phyloP scores from a whole-genome alignment of 2,329 filamentous ascomycete genomes.

The Cladophialophora immunda region DNA sequence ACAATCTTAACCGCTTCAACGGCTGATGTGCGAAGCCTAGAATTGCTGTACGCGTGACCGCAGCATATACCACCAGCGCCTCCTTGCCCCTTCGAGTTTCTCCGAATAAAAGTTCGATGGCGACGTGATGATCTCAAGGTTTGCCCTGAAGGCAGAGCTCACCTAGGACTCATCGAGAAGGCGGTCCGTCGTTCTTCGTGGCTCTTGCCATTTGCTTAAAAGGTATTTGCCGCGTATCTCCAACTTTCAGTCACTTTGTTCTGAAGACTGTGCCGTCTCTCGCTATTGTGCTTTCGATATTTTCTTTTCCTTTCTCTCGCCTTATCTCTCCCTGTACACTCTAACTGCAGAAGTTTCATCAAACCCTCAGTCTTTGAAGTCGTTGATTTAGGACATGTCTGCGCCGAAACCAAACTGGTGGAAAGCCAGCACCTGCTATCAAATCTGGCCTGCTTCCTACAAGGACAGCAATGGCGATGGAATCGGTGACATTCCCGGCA shows the following conservation, averaged over 20 bases:
- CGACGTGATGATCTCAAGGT: neutral
- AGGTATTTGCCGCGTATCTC: neutral
- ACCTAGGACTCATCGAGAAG: constrained; percentile 17
- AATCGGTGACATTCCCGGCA: constrained; percentile 46
- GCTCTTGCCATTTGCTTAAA: neutral
- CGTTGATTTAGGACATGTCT: constrained; percentile 22
- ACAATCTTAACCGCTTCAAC: neutral
- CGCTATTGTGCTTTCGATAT: neutral
- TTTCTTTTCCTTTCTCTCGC: neutral
- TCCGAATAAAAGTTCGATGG: constrained; percentile 24
- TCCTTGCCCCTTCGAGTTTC: constrained; percentile 2
- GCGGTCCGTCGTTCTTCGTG: constrained; percentile 19
- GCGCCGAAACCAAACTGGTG: constrained; percentile 37
- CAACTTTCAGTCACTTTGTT: neutral
- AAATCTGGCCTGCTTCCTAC: constrained; percentile 47
- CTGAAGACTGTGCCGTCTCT: neutral
- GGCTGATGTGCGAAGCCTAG: neutral
- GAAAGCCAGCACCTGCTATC: constrained; percentile 42
- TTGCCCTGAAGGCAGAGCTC: neutral
- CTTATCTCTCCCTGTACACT: neutral
- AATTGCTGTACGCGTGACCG: neutral
- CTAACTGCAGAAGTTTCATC: neutral
- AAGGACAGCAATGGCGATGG: constrained; percentile 49
- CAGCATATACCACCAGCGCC: neutral
- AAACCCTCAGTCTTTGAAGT: neutral